Percentiles rank a stretch among this genome's conserved stretches.
These are phyloP conservation scores for Akanthomyces lecanii DNA, from an alignment of 2,329 filamentous ascomycete species.

Conservation along the genomic window DNA sequence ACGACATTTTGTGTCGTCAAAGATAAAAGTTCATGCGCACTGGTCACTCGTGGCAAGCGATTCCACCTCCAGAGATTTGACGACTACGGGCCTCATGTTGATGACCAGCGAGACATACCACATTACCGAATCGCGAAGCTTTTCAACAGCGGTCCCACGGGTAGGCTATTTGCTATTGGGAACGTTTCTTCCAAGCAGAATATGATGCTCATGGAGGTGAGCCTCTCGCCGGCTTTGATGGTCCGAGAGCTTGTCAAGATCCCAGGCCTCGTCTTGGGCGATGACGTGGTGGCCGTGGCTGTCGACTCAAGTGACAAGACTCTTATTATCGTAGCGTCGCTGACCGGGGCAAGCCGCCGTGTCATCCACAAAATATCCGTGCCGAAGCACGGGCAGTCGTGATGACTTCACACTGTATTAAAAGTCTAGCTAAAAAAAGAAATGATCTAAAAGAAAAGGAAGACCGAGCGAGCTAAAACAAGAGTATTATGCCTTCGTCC, in stretches of 20 bases:
- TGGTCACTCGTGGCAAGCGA: slow-evolving; percentile 27
- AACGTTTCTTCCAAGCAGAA: slow-evolving; percentile 20
- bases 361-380: slow-evolving; percentile 23
- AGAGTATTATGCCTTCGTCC: neutral
- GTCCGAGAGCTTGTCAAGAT: slow-evolving; percentile 20
- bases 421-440: neutral
- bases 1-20: slow-evolving; percentile 28
- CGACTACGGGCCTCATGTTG: neutral
- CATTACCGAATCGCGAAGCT: slow-evolving; percentile 28
- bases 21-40: slow-evolving; percentile 21
- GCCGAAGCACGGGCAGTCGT: neutral
- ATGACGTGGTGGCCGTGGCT: slow-evolving; percentile 17
- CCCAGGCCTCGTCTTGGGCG: slow-evolving; percentile 19
- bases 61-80: slow-evolving; percentile 23
- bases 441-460: neutral
- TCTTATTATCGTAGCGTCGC: slow-evolving; percentile 24
- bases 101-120: slow-evolving; percentile 23
- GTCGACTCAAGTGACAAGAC: slow-evolving; percentile 12
- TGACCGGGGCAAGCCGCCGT: slow-evolving; percentile 22
- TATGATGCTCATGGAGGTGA: slow-evolving; percentile 25
- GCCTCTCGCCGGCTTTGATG: slow-evolving; percentile 16
- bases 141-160: slow-evolving; percentile 22
- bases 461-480: neutral
- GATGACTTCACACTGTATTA: neutral
- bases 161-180: slow-evolving; percentile 26